Evolutionary conservation across 106 monocot species (phyloP).

Genomic region (Ottelia alismoides): DNA sequence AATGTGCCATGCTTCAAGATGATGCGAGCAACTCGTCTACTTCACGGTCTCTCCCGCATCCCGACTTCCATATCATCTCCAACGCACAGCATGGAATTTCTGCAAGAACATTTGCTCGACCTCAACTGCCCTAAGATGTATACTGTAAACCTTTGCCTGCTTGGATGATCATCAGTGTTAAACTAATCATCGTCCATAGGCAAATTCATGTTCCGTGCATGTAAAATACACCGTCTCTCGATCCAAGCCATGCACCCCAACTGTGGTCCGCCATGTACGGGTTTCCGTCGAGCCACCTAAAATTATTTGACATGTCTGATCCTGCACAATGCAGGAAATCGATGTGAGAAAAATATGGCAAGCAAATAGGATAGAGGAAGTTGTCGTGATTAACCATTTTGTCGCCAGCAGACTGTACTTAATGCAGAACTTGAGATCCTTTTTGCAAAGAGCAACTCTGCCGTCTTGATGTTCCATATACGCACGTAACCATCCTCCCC

Average conservation of each 20-base stretch:
- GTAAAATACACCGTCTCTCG: constrained; percentile 40
- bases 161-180: too few species aligned
- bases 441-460: constrained; percentile 53
- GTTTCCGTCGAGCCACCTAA: not conserved
- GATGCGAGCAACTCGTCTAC: too few species aligned
- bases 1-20: too few species aligned
- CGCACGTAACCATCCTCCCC: constrained; percentile 61
- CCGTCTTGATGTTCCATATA: constrained; percentile 78
- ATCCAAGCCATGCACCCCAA: constrained; percentile 57
- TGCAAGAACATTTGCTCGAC: too few species aligned
- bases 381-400: constrained; percentile 10
- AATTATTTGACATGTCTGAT: not conserved
- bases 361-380: too few species aligned
- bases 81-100: too few species aligned
- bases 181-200: too few species aligned
- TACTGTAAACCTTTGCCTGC: too few species aligned
- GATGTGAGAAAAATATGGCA: too few species aligned
- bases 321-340: constrained; percentile 29
- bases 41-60: too few species aligned
- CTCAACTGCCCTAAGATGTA: too few species aligned
- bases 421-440: constrained; percentile 30
- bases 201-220: constrained; percentile 38
- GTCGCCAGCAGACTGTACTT: constrained; percentile 43
- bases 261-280: constrained; percentile 12
- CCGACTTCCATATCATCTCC: too few species aligned